Percentiles rank a stretch among this genome's conserved stretches.
These are phyloP conservation scores for Craterostigma plantagineum DNA, from an alignment of 257 asterid species.

Conservation along the genomic window DNA sequence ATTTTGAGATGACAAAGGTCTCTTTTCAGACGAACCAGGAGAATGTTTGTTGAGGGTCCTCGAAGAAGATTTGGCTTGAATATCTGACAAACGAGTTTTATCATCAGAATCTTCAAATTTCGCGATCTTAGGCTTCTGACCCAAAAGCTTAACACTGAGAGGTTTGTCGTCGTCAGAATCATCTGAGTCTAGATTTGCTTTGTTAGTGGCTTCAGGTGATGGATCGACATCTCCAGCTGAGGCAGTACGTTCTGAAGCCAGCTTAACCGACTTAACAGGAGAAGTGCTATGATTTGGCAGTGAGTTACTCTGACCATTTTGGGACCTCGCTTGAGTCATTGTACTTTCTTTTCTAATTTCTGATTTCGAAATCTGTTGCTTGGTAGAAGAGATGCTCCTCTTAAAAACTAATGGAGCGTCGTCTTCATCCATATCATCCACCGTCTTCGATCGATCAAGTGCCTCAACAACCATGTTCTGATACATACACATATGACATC, in stretches of 20 bases:
- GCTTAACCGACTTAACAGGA: conserved; percentile 19
- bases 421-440: conserved; percentile 60
- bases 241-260: conserved; percentile 22
- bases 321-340: conserved; percentile 24
- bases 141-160: conserved; percentile 30
- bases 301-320: conserved; percentile 44
- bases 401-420: conserved; percentile 67
- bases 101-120: conserved; percentile 74
- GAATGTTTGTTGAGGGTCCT: conserved; percentile 26
- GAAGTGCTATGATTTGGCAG: conserved; percentile 24
- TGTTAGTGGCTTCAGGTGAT: conserved; percentile 17
- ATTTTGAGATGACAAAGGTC: conserved; percentile 23
- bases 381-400: conserved; percentile 45
- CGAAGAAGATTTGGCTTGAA: conserved; percentile 19
- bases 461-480: conserved; percentile 51
- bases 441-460: conserved; percentile 24
- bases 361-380: conserved; percentile 29
- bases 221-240: conserved; percentile 18
- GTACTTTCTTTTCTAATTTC: conserved; percentile 30
- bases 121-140: conserved; percentile 20
- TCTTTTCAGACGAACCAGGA: conserved; percentile 26
- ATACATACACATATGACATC: too few species aligned
- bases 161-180: conserved; percentile 88
- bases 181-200: conserved; percentile 23
- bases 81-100: conserved; percentile 44